Evolutionary conservation across 2,329 filamentous ascomycete genomes (phyloP).

Genomic region (Celoporthe dispersa): DNA sequence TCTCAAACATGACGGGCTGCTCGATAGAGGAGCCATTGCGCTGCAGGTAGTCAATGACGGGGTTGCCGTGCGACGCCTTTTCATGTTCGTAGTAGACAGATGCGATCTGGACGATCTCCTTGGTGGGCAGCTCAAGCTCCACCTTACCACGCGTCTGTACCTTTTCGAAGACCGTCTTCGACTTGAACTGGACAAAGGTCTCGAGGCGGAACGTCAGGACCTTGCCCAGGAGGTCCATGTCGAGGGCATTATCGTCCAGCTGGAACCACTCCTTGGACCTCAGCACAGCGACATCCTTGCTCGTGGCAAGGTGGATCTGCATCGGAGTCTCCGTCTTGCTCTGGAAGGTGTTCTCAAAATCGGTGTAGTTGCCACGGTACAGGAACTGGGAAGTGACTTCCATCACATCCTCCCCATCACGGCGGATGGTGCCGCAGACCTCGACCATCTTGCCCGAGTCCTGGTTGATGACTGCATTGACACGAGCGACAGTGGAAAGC

Average conservation of each 20-base stretch:
- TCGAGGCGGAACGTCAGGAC: constrained; percentile 96
- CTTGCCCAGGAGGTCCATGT: constrained; percentile 87
- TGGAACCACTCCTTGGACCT: constrained; percentile 98
- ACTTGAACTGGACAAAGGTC: constrained; percentile 91
- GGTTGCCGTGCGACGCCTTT: constrained; percentile 90
- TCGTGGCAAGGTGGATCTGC: constrained; percentile 84
- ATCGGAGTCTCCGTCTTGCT: constrained; percentile 95
- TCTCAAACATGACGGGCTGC: constrained; percentile 96
- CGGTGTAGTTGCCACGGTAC: constrained; percentile 89
- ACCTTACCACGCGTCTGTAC: constrained; percentile 94
- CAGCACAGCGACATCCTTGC: constrained; percentile 90
- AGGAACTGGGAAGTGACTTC: constrained; percentile 98
- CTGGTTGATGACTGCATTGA: constrained; percentile 98
- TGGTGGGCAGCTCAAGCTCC: constrained; percentile 89
- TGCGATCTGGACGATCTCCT: constrained; percentile 97
- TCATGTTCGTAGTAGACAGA: constrained; percentile 89
- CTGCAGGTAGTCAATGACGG: constrained; percentile 93
- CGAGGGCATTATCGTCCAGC: constrained; percentile 69
- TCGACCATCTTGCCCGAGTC: constrained; percentile 99
- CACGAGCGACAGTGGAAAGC: constrained; percentile 88
- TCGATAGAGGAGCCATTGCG: constrained; percentile 91
- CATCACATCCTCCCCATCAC: constrained; percentile 87
- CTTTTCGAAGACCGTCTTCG: constrained; percentile 86
- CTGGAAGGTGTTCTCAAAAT: constrained; percentile 98
- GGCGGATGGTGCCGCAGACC: constrained; percentile 94